These are phyloP conservation scores for Venturiaceae sp. DNA, from an alignment of 2,329 filamentous ascomycete species.

Conservation along the genomic window DNA sequence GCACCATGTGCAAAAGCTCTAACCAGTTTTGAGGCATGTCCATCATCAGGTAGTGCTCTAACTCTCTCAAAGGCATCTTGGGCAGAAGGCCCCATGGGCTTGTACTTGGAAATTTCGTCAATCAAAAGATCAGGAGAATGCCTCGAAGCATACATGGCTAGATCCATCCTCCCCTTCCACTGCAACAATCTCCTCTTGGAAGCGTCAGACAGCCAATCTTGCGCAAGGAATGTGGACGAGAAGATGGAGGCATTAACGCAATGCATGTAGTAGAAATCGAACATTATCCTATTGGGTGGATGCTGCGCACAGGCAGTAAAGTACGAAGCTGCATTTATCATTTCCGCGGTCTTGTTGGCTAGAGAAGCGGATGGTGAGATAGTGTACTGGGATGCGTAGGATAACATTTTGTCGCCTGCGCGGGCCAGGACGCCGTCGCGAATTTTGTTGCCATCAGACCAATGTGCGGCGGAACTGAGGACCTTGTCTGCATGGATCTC, in stretches of 20 bases:
- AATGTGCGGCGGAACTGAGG: slow-evolving; percentile 43
- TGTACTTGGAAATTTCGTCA: slow-evolving; percentile 52
- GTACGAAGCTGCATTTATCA: slow-evolving; percentile 49
- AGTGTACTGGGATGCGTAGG: slow-evolving; percentile 45
- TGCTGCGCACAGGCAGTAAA: slow-evolving; percentile 53
- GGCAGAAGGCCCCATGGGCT: slow-evolving; percentile 27
- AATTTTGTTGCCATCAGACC: slow-evolving; percentile 52
- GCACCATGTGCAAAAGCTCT: slow-evolving; percentile 60
- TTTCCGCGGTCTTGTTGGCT: slow-evolving; percentile 49
- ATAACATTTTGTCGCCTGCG: slow-evolving; percentile 54
- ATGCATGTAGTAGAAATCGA: slow-evolving; percentile 82
- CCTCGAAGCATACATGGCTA: slow-evolving; percentile 64
- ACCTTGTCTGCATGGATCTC: slow-evolving; percentile 47
- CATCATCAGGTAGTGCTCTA: slow-evolving; percentile 56
- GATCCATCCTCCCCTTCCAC: slow-evolving; percentile 69
- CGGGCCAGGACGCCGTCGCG: slow-evolving; percentile 57
- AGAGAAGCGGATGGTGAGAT: slow-evolving; percentile 45
- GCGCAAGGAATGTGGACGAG: slow-evolving; percentile 50
- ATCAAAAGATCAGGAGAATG: slow-evolving; percentile 50
- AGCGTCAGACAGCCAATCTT: slow-evolving; percentile 48
- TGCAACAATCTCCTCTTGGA: slow-evolving; percentile 62
- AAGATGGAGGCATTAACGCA: slow-evolving; percentile 71
- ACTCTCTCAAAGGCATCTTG: slow-evolving; percentile 32
- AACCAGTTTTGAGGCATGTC: slow-evolving; percentile 68
- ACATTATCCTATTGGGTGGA: slow-evolving; percentile 55